Percentiles rank a stretch among this genome's conserved stretches.
phyloP scores from a whole-genome alignment of 805 yeast genomes.

The Ogataea polymorpha region DNA sequence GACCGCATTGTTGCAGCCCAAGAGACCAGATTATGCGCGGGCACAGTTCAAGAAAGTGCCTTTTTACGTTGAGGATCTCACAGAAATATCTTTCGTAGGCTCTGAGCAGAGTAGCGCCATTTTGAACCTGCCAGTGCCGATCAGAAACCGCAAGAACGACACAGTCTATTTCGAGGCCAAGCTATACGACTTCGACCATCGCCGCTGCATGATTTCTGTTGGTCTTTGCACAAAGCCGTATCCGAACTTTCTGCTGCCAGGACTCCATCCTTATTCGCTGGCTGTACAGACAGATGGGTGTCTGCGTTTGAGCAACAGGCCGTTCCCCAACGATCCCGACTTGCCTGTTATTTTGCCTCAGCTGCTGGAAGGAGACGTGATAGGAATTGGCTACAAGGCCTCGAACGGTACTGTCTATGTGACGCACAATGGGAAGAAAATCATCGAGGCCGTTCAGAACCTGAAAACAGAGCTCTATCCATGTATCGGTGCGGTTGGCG shows the following conservation, averaged over 20 bases:
- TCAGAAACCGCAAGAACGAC: slow-evolving; percentile 39
- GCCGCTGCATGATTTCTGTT: slow-evolving; percentile 53
- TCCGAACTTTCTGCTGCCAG: slow-evolving; percentile 74
- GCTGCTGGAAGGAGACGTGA: slow-evolving; percentile 48
- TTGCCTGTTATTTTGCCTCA: slow-evolving; percentile 47
- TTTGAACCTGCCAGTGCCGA: slow-evolving; percentile 34
- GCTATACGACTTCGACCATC: slow-evolving; percentile 38
- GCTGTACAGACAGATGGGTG: slow-evolving; percentile 75
- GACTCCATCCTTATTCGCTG: slow-evolving; percentile 64
- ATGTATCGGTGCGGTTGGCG: slow-evolving; percentile 49
- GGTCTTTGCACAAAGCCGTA: slow-evolving; percentile 73
- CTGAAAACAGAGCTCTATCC: slow-evolving; percentile 50
- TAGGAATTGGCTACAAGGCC: slow-evolving; percentile 53
- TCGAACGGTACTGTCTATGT: slow-evolving; percentile 48
- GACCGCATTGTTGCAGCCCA: slow-evolving; percentile 20
- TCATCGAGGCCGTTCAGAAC: slow-evolving; percentile 48
- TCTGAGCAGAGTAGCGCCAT: slow-evolving; percentile 23
- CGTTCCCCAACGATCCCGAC: slow-evolving; percentile 48
- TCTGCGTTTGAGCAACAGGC: slow-evolving; percentile 57
- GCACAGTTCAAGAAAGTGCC: slow-evolving; percentile 23
- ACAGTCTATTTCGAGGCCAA: slow-evolving; percentile 68
- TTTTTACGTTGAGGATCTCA: slow-evolving; percentile 31
- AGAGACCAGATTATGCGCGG: slow-evolving; percentile 12
- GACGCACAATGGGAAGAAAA: slow-evolving; percentile 54
- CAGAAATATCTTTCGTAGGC: slow-evolving; percentile 31